phyloP scores from a whole-genome alignment of 2,329 filamentous ascomycete species.

The Rutstroemia sp. region DNA sequence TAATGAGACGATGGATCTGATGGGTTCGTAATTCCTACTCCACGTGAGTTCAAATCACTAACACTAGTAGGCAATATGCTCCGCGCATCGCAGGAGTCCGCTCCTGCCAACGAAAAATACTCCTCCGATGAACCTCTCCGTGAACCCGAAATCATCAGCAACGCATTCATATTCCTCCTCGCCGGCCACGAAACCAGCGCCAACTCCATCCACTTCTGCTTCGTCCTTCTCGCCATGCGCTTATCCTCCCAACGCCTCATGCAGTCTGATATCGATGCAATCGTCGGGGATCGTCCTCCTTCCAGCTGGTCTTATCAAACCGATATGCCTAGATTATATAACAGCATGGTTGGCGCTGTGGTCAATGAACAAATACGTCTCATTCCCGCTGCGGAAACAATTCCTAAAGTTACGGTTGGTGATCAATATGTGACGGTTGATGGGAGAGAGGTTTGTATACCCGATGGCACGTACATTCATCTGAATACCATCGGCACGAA shows the following conservation, averaged over 20 bases:
- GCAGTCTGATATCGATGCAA: conserved; percentile 24
- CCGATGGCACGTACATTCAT: conserved; percentile 34
- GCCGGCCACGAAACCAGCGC: conserved; percentile 31
- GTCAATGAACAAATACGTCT: conserved; percentile 48
- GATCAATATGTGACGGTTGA: conserved; percentile 22
- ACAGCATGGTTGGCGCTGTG: conserved; percentile 21
- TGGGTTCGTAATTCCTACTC: conserved; percentile 10
- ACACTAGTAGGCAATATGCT: conserved; percentile 17
- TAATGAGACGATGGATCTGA: conserved; percentile 21
- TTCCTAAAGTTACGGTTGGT: conserved; percentile 31
- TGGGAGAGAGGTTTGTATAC: conserved; percentile 12
- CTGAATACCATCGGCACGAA: conserved; percentile 39
- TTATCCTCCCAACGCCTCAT: conserved; percentile 13
- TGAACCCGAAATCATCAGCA: conserved; percentile 26
- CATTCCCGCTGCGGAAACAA: conserved; percentile 44
- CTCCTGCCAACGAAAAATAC: too few species aligned
- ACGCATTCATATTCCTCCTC: conserved; percentile 28
- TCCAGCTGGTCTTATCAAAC: conserved; percentile 16
- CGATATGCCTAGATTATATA: conserved; percentile 22
- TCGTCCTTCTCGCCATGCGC: conserved; percentile 24
- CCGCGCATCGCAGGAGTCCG: conserved; percentile 12
- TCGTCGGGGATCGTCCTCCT: conserved; percentile 19
- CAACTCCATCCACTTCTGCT: conserved; percentile 25
- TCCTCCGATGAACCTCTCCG: conserved; percentile 8
- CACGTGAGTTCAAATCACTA: too few species aligned